These are phyloP conservation scores for Aspergillus latus DNA, from an alignment of 2,329 filamentous ascomycete species.

Conservation along the genomic window DNA sequence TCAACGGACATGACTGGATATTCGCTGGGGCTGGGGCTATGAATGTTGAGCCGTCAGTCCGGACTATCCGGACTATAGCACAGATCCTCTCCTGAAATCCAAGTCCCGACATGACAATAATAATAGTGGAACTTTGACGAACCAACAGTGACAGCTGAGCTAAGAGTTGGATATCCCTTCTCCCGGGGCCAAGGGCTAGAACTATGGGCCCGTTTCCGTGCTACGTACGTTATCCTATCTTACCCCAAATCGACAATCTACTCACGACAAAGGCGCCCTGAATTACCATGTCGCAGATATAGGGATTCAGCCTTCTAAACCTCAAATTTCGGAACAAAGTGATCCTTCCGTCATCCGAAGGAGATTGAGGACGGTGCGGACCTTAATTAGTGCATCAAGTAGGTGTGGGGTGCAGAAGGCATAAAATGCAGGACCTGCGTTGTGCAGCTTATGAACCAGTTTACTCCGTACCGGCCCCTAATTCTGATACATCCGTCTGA, in stretches of 20 bases:
- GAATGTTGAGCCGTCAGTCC: neutral
- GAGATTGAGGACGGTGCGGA: slow-evolving; percentile 3
- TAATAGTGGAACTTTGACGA: neutral
- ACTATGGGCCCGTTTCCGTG: neutral
- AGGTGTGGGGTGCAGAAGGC: slow-evolving; percentile 5
- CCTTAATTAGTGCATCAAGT: slow-evolving; percentile 8
- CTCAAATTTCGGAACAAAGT: slow-evolving; percentile 14
- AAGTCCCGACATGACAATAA: neutral
- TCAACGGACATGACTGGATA: no score
- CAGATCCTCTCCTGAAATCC: neutral
- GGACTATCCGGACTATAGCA: neutral
- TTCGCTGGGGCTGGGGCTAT: neutral
- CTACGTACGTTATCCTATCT: neutral
- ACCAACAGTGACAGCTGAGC: neutral
- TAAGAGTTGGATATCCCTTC: neutral
- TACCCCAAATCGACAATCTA: neutral
- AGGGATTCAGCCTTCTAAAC: neutral
- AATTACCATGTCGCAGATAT: neutral
- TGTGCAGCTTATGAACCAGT: slow-evolving; percentile 6
- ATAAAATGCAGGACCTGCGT: slow-evolving; percentile 13
- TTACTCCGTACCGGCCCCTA: neutral
- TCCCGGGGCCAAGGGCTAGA: neutral
- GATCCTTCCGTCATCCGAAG: slow-evolving; percentile 17
- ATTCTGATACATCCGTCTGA: neutral
- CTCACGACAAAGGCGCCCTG: neutral